Conservation (phyloP, 2,329 filamentous ascomycete genomes). For the Dactylellina haptotyla region DNA sequence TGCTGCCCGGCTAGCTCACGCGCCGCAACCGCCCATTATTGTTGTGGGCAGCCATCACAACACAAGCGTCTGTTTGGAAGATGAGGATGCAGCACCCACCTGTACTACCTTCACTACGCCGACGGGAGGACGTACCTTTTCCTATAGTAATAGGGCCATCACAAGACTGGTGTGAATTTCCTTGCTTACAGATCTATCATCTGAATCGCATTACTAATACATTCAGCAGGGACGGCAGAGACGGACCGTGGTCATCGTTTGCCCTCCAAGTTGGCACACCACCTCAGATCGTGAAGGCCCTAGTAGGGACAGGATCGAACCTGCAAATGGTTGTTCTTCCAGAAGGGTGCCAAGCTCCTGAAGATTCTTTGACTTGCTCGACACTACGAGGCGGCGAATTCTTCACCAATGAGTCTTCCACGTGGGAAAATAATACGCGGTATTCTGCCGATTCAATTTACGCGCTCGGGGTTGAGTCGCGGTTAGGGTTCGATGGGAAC, state of each 20-base stretch:
- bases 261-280: conserved; percentile 37
- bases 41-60: too few relatives aligned
- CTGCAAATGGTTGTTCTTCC: conserved; percentile 41
- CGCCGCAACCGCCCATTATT: too few relatives aligned
- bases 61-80: too few relatives aligned
- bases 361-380: conserved; percentile 15
- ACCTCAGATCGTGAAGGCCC: conserved; percentile 14
- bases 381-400: conserved; percentile 27
- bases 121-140: neutral
- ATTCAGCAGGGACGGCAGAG: conserved; percentile 34
- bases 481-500: conserved; percentile 22
- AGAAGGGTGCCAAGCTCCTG: conserved; percentile 20
- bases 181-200: neutral
- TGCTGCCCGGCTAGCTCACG: too few relatives aligned
- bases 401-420: conserved; percentile 16
- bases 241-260: conserved; percentile 46
- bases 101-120: neutral
- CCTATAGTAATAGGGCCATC: conserved; percentile 26
- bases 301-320: conserved; percentile 29
- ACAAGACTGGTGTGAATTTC: conserved; percentile 23
- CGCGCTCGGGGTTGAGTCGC: conserved; percentile 17
- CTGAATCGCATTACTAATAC: neutral
- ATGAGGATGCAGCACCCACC: too few relatives aligned
- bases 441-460: conserved; percentile 5
- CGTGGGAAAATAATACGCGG: conserved; percentile 28